Evolutionary conservation across 169 alveolate genomes (phyloP), one percentile per base, ranked within the genome.

Genomic region (Plasmodium billcollinsi): DNA sequence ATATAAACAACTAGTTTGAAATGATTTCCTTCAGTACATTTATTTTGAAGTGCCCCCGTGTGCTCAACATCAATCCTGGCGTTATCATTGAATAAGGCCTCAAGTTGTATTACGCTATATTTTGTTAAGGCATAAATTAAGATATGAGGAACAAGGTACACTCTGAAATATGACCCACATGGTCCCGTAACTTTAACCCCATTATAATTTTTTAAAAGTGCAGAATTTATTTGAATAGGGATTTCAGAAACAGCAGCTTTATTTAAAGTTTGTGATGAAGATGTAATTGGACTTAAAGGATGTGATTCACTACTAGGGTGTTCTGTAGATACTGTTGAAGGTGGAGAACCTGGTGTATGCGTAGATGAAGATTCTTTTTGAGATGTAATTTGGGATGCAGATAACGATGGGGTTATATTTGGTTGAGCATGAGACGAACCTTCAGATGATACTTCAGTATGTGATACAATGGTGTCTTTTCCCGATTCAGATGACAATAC

Each of bases 161-260:
- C 76, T 45, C 76, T 47, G 26, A 76, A 76, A 56, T 63, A 76
- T 24, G 54, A 45, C 2, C 89, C 89, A 65, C 89, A 76, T 33
- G 29, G 20, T 26, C 89, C 89, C 7, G 69, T 50, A 20, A 76
- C 76, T 33, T 76, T 76, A 4, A 76, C 52, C 9, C 89, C 89
- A 5, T 47, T 26, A 56, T 65, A 49, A n/a, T 76, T 76, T 65
- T 76, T 76, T 63, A 76, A 49, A 26, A 76, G 52, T 20, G 43
- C 26, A 15, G 89, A 76, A 63, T 63, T 72, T 26, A 76, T 52
- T 24, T 63, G 52, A 1, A 20, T 18, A 50, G 45, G 45, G 0
- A 33, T 33, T 20, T 62, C 15, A 54, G 39, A 15, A 47, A 33
- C 45, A 7, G 33, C 14, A 3, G 62, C 14, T 11, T 73, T 73